Evolutionary conservation across 495 filamentous ascomycete genomes (phyloP).

Genomic region (Cercophora samala): DNA sequence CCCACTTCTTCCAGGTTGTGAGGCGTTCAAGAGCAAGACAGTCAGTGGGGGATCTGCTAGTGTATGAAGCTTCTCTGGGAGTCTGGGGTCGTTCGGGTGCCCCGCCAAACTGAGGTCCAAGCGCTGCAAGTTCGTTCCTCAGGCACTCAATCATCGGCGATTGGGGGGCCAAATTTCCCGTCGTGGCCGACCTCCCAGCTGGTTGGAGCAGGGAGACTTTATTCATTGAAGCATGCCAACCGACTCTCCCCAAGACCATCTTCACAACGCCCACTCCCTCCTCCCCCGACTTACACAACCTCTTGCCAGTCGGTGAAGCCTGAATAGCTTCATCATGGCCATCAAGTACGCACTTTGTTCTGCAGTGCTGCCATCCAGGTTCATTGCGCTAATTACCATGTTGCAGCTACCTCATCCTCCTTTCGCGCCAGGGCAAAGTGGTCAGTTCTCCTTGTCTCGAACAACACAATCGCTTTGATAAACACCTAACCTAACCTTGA

Average conservation of each 20-base stretch:
- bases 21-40: not conserved
- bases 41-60: not conserved
- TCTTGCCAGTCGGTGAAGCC: slow-evolving; percentile 31
- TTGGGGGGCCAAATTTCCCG: not conserved
- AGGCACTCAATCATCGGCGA: slow-evolving; percentile 13
- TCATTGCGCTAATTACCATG: slow-evolving; percentile 19
- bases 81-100: too few relatives aligned
- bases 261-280: slow-evolving; percentile 12
- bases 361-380: not conserved
- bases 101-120: slow-evolving; percentile 13
- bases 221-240: not conserved
- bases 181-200: slow-evolving; percentile 23
- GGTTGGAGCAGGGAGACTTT: slow-evolving; percentile 4
- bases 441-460: slow-evolving; percentile 56
- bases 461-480: slow-evolving; percentile 33
- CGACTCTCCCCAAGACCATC: slow-evolving; percentile 8
- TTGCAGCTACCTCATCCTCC: slow-evolving; percentile 87
- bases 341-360: slow-evolving; percentile 40
- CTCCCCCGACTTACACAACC: slow-evolving; percentile 14
- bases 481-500: slow-evolving; percentile 23
- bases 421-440: slow-evolving; percentile 98
- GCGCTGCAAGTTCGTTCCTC: slow-evolving; percentile 12
- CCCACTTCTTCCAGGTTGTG: not conserved
- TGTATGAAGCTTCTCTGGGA: slow-evolving; percentile 3
- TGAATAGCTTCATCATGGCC: slow-evolving; percentile 41